Conservation (phyloP, 2,329 filamentous ascomycete genomes). For the Tympanopsis confertula region DNA sequence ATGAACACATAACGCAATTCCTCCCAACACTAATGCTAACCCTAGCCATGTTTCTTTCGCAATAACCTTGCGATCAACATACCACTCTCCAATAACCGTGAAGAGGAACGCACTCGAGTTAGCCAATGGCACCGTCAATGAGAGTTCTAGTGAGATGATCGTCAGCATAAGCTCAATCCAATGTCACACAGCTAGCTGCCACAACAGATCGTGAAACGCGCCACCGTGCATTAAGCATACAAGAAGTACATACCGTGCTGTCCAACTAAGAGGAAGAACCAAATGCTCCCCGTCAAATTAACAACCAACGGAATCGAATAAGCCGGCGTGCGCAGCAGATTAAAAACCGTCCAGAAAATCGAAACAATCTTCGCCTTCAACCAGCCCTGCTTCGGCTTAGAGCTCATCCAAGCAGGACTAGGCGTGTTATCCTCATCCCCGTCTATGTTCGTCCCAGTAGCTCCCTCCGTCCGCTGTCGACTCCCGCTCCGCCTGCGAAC, state of each 20-base stretch:
- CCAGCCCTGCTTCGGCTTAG: slow-evolving; percentile 26
- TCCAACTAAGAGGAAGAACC: slow-evolving; percentile 55
- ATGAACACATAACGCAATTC: slow-evolving; percentile 51
- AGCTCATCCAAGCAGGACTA: slow-evolving; percentile 16
- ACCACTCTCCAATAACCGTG: slow-evolving; percentile 54
- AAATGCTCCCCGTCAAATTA: slow-evolving; percentile 52
- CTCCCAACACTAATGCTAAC: slow-evolving; percentile 36
- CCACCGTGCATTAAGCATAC: neutral
- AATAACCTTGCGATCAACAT: slow-evolving; percentile 51
- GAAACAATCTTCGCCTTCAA: slow-evolving; percentile 34
- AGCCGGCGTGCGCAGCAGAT: slow-evolving; percentile 41
- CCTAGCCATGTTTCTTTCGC: slow-evolving; percentile 28
- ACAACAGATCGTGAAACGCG: too few relatives aligned
- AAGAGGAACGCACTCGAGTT: slow-evolving; percentile 55
- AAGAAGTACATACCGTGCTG: slow-evolving; percentile 38
- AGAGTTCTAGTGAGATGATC: slow-evolving; percentile 40
- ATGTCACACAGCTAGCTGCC: neutral
- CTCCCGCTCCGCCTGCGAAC: too few relatives aligned
- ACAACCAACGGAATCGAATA: slow-evolving; percentile 48
- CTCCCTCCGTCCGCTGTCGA: too few relatives aligned
- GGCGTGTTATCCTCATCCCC: slow-evolving; percentile 8
- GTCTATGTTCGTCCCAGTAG: too few relatives aligned
- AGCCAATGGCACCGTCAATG: slow-evolving; percentile 51
- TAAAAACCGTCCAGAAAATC: slow-evolving; percentile 41
- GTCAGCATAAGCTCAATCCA: neutral